phyloP scores from a whole-genome alignment of 306 rosid species.

The Hylodesmum podocarpum region DNA sequence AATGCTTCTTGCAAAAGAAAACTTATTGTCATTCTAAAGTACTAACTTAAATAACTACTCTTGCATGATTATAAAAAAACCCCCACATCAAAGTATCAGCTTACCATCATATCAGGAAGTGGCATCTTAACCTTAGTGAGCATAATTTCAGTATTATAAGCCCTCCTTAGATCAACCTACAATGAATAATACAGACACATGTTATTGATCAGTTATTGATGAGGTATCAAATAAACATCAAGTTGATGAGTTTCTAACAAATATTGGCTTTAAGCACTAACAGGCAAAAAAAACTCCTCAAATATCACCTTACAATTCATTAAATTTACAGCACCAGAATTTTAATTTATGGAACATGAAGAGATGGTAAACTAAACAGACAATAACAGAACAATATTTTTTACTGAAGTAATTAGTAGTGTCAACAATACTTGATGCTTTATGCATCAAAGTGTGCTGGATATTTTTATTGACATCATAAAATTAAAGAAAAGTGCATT shows the following conservation, averaged over 20 bases:
- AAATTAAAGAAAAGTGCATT: constrained; percentile 25
- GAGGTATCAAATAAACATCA: constrained; percentile 21
- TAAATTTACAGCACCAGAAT: background rate
- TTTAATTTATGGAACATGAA: background rate
- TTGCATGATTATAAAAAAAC: constrained; percentile 10
- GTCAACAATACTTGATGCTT: background rate
- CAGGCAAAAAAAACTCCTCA: constrained; percentile 26
- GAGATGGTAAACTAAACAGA: constrained; percentile 1
- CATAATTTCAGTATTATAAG: constrained; percentile 97
- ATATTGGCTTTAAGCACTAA: constrained; percentile 18
- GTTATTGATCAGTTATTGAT: constrained; percentile 13
- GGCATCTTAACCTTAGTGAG: constrained; percentile 99
- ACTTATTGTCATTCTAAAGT: background rate
- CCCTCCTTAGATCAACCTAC: constrained; percentile 96
- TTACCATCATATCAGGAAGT: constrained; percentile 98
- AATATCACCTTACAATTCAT: constrained; percentile 17
- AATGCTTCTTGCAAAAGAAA: constrained; percentile 24
- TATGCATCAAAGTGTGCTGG: background rate
- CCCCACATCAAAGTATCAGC: constrained; percentile 31
- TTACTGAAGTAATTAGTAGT: constrained; percentile 1
- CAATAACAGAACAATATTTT: background rate
- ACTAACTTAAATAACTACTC: background rate
- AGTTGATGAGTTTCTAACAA: constrained; percentile 12
- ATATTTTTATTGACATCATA: constrained; percentile 6
- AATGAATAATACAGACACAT: constrained; percentile 28